Percentiles rank a stretch among this genome's conserved stretches.
phyloP scores from a whole-genome alignment of 495 filamentous ascomycete genomes.

The Letharia lupina region DNA sequence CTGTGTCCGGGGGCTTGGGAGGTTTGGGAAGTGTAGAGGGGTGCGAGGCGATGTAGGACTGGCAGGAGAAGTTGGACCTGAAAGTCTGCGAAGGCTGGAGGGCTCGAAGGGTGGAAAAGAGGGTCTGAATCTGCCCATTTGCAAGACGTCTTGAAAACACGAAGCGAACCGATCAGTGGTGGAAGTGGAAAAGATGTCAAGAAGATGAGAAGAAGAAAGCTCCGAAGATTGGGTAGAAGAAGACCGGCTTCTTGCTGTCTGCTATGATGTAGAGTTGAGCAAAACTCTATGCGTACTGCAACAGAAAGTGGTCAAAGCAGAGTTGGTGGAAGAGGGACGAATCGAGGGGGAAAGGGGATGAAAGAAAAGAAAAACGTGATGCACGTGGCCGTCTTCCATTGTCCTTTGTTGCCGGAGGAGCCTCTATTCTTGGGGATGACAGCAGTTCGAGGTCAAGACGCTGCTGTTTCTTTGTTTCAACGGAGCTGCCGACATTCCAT shows the following conservation, averaged over 20 bases:
- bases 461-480: background rate
- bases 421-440: background rate
- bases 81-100: constrained; percentile 16
- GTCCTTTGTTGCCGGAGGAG: background rate
- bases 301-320: background rate
- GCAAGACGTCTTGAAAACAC: background rate
- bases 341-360: background rate
- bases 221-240: background rate
- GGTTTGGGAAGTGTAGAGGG: constrained; percentile 8
- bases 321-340: background rate
- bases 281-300: background rate
- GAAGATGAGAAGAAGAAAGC: background rate
- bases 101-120: constrained; percentile 13
- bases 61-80: constrained; percentile 15
- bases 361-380: background rate
- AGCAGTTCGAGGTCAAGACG: background rate
- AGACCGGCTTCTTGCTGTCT: constrained; percentile 2
- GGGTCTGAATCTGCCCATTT: constrained; percentile 10
- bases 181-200: background rate
- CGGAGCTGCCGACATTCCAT: background rate
- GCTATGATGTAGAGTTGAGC: background rate
- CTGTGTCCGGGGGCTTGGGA: constrained; percentile 5
- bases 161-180: background rate
- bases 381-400: background rate
- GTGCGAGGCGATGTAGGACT: constrained; percentile 12